Evolutionary conservation across 176 grass and related monocot genomes (phyloP).

Genomic region (Typha latifolia): DNA sequence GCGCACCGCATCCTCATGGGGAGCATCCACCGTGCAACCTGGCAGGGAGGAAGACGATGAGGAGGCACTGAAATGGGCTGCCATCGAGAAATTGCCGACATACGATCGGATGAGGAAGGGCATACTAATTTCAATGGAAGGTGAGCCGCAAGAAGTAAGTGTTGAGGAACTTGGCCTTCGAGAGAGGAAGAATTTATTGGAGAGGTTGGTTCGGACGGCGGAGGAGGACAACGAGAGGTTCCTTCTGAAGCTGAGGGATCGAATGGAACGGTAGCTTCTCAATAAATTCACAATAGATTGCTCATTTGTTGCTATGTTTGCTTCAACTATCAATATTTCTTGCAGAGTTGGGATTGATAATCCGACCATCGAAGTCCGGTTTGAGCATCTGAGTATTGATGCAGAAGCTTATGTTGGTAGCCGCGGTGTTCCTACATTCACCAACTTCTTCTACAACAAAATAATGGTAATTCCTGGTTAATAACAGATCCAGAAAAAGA

Average conservation of each 20-base stretch:
- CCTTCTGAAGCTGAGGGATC: conserved; percentile 74
- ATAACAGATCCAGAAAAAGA: no score
- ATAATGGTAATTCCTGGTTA: conserved; percentile 31
- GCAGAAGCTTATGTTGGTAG: conserved; percentile 87
- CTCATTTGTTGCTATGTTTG: no score
- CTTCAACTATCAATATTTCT: background rate
- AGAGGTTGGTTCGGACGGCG: conserved; percentile 63
- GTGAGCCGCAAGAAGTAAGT: conserved; percentile 38
- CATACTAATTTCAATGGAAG: conserved; percentile 28
- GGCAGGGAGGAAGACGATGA: conserved; percentile 77
- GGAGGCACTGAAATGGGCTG: conserved; percentile 85
- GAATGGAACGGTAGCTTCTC: conserved; percentile 60
- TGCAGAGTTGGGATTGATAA: conserved; percentile 84
- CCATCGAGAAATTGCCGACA: conserved; percentile 89
- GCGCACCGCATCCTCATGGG: conserved; percentile 48
- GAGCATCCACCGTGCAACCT: conserved; percentile 39
- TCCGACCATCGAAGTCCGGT: conserved; percentile 82
- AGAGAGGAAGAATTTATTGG: conserved; percentile 67
- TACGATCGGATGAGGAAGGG: conserved; percentile 86
- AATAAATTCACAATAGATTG: no score
- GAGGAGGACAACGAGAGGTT: conserved; percentile 96
- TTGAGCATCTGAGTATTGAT: conserved; percentile 66
- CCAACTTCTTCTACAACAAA: conserved; percentile 91
- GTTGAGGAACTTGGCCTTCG: conserved; percentile 48
- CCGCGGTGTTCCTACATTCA: conserved; percentile 65